Evolutionary conservation across 768 basidiomycete genomes (phyloP).

Genomic region (Auriscalpium orientale): DNA sequence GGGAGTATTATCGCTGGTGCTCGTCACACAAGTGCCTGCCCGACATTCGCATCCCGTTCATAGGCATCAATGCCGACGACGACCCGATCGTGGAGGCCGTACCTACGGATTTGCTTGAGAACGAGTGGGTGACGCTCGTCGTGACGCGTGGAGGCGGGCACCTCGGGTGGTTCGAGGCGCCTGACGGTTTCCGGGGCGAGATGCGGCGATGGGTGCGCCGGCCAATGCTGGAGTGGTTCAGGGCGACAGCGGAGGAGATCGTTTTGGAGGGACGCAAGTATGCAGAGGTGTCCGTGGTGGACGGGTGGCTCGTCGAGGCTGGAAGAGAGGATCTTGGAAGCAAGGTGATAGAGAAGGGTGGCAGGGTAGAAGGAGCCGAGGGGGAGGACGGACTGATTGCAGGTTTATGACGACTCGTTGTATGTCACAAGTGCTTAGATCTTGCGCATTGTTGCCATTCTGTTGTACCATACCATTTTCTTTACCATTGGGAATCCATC

Average conservation of each 20-base stretch:
- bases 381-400: constrained; percentile 10
- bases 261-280: constrained; percentile 27
- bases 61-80: constrained; percentile 68
- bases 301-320: constrained; percentile 46
- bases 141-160: constrained; percentile 66
- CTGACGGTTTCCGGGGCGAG: constrained; percentile 3
- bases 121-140: constrained; percentile 47
- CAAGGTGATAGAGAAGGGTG: constrained; percentile 47
- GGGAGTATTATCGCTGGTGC: constrained; percentile 41
- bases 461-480: too few species aligned
- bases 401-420: constrained; percentile 1
- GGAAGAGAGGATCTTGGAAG: constrained; percentile 51
- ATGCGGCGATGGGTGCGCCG: constrained; percentile 56
- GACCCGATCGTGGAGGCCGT: constrained; percentile 67
- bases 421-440: too few species aligned
- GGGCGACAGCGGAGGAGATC: constrained; percentile 46
- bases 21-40: constrained; percentile 56
- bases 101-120: constrained; percentile 48
- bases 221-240: constrained; percentile 69
- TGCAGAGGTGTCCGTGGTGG: constrained; percentile 36
- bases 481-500: too few species aligned
- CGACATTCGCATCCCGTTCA: constrained; percentile 61
- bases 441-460: too few species aligned
- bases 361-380: constrained; percentile 10
- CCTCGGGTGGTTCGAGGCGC: constrained; percentile 75